Evolutionary conservation across 163 green algal species (phyloP), one percentile per base, ranked within the genome.

Genomic region (Scenedesmus sp.): DNA sequence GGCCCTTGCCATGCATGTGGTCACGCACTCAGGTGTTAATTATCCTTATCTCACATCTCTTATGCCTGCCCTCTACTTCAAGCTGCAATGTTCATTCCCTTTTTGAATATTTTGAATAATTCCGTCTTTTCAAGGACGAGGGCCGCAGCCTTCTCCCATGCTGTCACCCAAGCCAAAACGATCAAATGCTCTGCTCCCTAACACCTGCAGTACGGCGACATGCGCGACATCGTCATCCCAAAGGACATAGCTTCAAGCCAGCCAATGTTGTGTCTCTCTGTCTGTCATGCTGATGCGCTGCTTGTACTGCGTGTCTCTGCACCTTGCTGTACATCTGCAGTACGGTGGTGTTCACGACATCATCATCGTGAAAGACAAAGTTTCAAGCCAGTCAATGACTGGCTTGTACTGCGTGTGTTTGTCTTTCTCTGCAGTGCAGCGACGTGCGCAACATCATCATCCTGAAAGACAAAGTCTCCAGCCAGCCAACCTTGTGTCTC

Each of bases 311-410:
- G 5, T 76, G 66, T 18, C 26, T 16, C 66, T 76, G 15, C 34
- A 46, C 34, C 34, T 46, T 46, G 34, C 34, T 76, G 4, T 26
- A 34, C 9, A 55, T 20, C 82, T 64, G 87, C 81, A 93, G 86
- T 94, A 83, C 83, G 92, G 92, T 4, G 79, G 87, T 12, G 93
- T 95, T 10, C 76, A 56, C 0, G 91, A 96, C 60, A 87, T 95
- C 10, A 92, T 93, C 10, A 92, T 95, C 7, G 88, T 94, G 12
- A 84, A 91, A 3, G 94, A 96, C 86, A 93, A 93, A 54, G 67
- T 87, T 4, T 90, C 91, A 4, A 64, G 10, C 59, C 7, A 64
- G 8, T 10, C 59, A 15, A 64, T 64, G 34, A 46, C 34, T 46
- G 34, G 34, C 34, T 46, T 46, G 34, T 46, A 46, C 34, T 46